Conservation (phyloP, 441 rosid species). For the Erodium trifolium region DNA sequence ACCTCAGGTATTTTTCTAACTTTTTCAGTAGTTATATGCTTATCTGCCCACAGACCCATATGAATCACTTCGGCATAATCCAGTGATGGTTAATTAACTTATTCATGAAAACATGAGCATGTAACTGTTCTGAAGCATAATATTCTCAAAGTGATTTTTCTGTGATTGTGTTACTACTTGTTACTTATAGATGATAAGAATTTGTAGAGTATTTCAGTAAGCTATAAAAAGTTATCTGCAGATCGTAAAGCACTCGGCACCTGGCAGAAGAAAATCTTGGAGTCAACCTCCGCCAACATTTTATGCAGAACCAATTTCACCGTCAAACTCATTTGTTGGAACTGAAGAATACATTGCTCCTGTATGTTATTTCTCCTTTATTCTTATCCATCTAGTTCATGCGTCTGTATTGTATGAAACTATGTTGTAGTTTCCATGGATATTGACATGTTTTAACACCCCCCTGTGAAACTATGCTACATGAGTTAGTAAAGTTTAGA, state of each 20-base stretch:
- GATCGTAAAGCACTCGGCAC: constrained; percentile 49
- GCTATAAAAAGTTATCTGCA: constrained; percentile 23
- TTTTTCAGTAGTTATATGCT: constrained; percentile 13
- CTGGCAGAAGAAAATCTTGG: constrained; percentile 59
- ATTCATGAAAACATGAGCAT: too few species aligned
- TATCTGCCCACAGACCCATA: background rate
- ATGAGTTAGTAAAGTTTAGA: too few species aligned
- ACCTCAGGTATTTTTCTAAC: constrained; percentile 48
- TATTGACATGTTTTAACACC: too few species aligned
- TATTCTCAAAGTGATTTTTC: background rate
- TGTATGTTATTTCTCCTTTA: constrained; percentile 34
- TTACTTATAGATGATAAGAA: too few species aligned
- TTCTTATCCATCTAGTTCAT: constrained; percentile 11
- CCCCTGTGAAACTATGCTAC: too few species aligned
- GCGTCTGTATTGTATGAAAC: background rate
- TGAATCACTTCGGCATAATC: background rate
- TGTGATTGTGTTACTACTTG: background rate
- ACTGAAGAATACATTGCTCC: constrained; percentile 98
- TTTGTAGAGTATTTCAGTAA: background rate
- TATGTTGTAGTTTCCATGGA: background rate
- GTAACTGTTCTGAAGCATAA: constrained; percentile 2
- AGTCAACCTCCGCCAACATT: constrained; percentile 63
- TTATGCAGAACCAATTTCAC: constrained; percentile 70
- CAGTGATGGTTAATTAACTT: background rate
- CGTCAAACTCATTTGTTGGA: constrained; percentile 91